Evolutionary conservation across 176 grass and related monocot genomes (phyloP).

Genomic region (Oryza australiensis): DNA sequence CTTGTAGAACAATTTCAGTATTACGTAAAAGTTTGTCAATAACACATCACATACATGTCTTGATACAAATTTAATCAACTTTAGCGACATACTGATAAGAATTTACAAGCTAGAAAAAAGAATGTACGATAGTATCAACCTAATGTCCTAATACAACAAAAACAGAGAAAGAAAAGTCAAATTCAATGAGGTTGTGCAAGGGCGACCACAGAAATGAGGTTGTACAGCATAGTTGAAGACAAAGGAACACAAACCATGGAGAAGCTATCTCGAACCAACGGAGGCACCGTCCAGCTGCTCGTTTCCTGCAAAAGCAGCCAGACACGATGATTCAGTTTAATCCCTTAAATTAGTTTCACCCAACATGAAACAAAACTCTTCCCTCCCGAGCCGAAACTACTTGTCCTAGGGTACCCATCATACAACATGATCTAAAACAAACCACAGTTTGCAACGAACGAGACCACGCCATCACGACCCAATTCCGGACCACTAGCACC

Average conservation of each 20-base stretch:
- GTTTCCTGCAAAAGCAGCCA: conserved; percentile 61
- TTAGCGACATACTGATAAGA: not conserved
- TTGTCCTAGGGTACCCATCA: not conserved
- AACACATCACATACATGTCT: not conserved
- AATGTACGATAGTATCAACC: not conserved
- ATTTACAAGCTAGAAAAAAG: not conserved
- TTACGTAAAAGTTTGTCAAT: not conserved
- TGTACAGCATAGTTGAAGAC: not conserved
- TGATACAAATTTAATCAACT: not conserved
- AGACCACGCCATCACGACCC: not conserved
- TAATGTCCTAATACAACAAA: not conserved
- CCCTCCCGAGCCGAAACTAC: not conserved
- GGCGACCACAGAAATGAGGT: not conserved
- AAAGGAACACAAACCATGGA: conserved; percentile 59
- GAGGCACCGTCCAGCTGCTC: conserved; percentile 67
- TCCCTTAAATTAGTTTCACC: not conserved
- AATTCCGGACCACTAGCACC: too few species aligned
- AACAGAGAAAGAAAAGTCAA: not conserved
- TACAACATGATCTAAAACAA: not conserved
- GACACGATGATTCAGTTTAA: not conserved
- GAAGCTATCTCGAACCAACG: conserved; percentile 80
- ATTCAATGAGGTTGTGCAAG: not conserved
- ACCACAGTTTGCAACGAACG: not conserved
- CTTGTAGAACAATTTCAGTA: not conserved
- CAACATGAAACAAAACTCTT: not conserved